Base-by-base conservation (phyloP, 1,284 basidiomycete species). In the Ustilago tritici region DNA sequence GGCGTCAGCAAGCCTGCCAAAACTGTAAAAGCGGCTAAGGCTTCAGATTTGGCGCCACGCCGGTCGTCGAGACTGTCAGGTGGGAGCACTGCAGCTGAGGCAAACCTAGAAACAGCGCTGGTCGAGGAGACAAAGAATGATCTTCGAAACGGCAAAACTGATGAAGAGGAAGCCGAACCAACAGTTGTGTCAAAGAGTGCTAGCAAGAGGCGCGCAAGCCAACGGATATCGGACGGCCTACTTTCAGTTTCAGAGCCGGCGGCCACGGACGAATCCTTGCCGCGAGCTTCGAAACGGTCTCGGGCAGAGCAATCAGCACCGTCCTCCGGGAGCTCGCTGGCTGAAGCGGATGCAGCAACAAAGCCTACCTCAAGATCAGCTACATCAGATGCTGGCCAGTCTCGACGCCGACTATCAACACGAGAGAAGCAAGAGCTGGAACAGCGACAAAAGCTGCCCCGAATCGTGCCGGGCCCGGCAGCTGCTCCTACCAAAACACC, bases 401-500 rank as follows among this genome's bases (percentile, higher is more conserved):
- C 67, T 23, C 56, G 60, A n/a, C 66, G 72, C 40, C 56, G 72
- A 41, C 66, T 69, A 4, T 75, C 72, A 9, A 75, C 72, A 2
- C 65, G 67, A 8, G 72, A 75, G 35, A 75, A 75, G 47, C 59
- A 63, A 28, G 67, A 75, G 41, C 38, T 69, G 11, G 72, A 74
- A 11, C 66, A 61, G 12, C 46, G 49, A 38, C 61, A 59, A 31
- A 72, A 56, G 28, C 17, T 46, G 19, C 32, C 38, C 5, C 43
- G 40, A 17, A 61, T 52, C 0, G 59, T 58, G 3, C 55, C 61
- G 28, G 14, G 11, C 14, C 12, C 49, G 10, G 49, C 49, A 0
- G 49, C 53, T 47, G 46, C 38, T 6, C 15, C 53, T 4, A 60
- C 43, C 35, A 72, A 72, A 41, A 72, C 70, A 2, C 70, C 70